Conservation (phyloP, 768 basidiomycete species). For the Sutorius australiensis region DNA sequence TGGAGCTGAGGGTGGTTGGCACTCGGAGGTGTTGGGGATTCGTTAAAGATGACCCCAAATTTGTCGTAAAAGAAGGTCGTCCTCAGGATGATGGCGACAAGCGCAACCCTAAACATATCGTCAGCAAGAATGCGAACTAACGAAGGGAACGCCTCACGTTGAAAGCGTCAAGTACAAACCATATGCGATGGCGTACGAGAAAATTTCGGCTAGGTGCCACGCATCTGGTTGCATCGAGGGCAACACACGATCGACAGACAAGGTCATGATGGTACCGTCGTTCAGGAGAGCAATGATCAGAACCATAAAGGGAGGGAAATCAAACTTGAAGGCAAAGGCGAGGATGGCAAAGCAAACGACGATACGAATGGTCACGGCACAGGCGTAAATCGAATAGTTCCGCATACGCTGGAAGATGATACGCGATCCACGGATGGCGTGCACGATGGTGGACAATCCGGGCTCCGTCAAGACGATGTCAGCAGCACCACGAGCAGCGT, state of each 20-base stretch:
- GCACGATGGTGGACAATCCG: constrained; percentile 97
- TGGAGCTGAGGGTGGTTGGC: constrained; percentile 72
- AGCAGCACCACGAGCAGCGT: constrained; percentile 96
- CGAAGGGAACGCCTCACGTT: constrained; percentile 54
- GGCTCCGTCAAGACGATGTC: constrained; percentile 98
- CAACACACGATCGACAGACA: constrained; percentile 92
- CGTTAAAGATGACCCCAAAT: constrained; percentile 65
- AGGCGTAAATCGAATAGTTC: constrained; percentile 97
- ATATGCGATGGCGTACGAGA: constrained; percentile 92
- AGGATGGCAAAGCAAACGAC: constrained; percentile 96
- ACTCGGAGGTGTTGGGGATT: constrained; percentile 21
- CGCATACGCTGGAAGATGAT: constrained; percentile 99
- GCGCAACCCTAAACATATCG: constrained; percentile 50
- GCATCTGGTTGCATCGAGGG: constrained; percentile 90
- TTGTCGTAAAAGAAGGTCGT: constrained; percentile 86
- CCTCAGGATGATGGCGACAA: constrained; percentile 81
- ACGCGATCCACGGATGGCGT: constrained; percentile 97
- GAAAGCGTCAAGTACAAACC: constrained; percentile 90
- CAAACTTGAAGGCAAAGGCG: constrained; percentile 93
- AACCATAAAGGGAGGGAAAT: constrained; percentile 99
- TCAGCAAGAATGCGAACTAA: constrained; percentile 7
- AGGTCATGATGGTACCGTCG: constrained; percentile 99
- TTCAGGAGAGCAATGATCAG: constrained; percentile 96
- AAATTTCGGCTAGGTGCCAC: constrained; percentile 97
- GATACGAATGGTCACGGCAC: constrained; percentile 97